Evolutionary conservation across 2,329 filamentous ascomycete species (phyloP), one percentile per base, ranked within the genome.

Genomic region (Fusarium zealandicum): DNA sequence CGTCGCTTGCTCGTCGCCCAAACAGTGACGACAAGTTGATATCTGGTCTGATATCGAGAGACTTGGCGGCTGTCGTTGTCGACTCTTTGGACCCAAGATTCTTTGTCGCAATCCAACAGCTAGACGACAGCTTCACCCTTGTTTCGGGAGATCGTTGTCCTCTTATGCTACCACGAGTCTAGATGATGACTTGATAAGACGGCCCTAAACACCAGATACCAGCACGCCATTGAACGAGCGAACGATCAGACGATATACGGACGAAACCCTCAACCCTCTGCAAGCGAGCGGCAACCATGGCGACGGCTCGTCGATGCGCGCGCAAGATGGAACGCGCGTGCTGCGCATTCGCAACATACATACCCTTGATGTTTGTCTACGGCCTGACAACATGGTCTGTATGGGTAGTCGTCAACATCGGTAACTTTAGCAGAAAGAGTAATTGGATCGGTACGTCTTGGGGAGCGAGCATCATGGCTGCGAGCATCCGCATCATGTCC

Each of bases 321-420:
- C 82, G 89, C 61, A 85, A 82, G 72, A 47, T 90, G 67, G 93
- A 97, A 80, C 89, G 92, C 42, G 88, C 85, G 69, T 97, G 92
- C 80, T 98, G 93, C 77, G 78, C 82, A 36, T 84, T 86, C 56
- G 81, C 89, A 46, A 90, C 86, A 20, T 96, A 92, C 73, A 90
- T 96, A 64, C 93, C 93, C n/a, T 81, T 98, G 14, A 79, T 79
- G 22, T 96, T 98, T 70, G 90, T 98, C 53, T 97, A 96, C 70
- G 83, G 89, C 50, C 75, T 97, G 63, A 93, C 92, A n/a, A 89
- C 89, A 10, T 99, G 95, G 95, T 93, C 92, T 3, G 84, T 89
- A n/a, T 97, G 90, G 82, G 92, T 96, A 8, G 83, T 93, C 66
- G 82, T 90, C 40, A 87, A 81, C 51, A 90, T 96, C 54, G 90